Base-by-base conservation (phyloP, 148 eudicot species). In the Spergularia marina region DNA sequence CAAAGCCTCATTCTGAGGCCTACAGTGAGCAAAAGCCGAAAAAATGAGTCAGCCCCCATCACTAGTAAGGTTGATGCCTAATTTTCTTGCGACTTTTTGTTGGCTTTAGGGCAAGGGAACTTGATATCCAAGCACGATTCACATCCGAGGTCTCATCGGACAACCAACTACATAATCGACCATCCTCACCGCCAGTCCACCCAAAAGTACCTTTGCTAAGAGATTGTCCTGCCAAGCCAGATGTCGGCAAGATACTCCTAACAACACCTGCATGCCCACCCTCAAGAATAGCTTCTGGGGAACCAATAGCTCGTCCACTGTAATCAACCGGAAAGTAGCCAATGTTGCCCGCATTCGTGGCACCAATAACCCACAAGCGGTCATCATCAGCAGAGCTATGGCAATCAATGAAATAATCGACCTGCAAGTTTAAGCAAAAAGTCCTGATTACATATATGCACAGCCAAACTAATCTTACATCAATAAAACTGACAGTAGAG, bases 111-210 rank as follows among this genome's bases (percentile, higher is more conserved):
- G 84, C 90, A 12, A 92, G 77, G 58, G 84, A 60, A 47, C 83
- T 84, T 44, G 94, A 90, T 36, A 95, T 86, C 97, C 97, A 95
- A 1, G 99, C 95, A 30, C 79, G 88, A 65, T 81, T 86, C 21
- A 75, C 70, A 64, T 86, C 87, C 13, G 80, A 73, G 0, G 83
- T 83, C 71, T 82, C 91, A 57, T 92, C 94, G 0, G 99, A 86
- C 41, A 82, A 81, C 99, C 99, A 95, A 74, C 96, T 92, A 86
- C 99, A 92, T 66, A 95, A 76, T 44, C 96, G 89, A 14, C 99
- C 99, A 84, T 95, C 99, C 74, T 95, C 99, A 10, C 97, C 99
- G 30, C 99, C 97, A 1, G 91, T 90, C 99, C 99, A 95, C 47
- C 96, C 97, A 71, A 90, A 95, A 52, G 89, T 70, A 71, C 92